These are phyloP conservation scores for Rhynchospora tenuis DNA, from an alignment of 176 grass and related monocot species.

Conservation along the genomic window DNA sequence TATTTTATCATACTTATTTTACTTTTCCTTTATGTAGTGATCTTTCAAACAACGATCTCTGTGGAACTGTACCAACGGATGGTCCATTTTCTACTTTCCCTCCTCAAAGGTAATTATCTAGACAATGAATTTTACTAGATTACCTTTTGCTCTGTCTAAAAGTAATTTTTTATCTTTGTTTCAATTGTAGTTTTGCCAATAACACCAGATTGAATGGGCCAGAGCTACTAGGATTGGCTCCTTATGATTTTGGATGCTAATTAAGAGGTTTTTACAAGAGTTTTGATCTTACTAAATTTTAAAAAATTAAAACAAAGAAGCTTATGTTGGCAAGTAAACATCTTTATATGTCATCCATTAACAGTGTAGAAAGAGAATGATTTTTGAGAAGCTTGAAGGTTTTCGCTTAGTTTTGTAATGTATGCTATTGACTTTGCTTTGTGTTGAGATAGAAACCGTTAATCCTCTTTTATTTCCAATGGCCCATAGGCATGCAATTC, in stretches of 20 bases:
- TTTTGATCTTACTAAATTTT: background rate
- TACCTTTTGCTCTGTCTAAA: background rate
- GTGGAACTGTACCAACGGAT: slow-evolving; percentile 86
- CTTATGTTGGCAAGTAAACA: background rate
- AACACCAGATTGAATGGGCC: slow-evolving; percentile 94
- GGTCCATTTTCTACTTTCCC: slow-evolving; percentile 88
- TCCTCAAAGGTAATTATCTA: slow-evolving; percentile 55
- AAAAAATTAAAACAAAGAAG: background rate
- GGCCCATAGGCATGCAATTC: too few relatives aligned
- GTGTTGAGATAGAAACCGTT: too few relatives aligned
- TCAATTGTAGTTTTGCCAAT: slow-evolving; percentile 73
- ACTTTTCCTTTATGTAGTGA: slow-evolving; percentile 36
- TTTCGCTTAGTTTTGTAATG: background rate
- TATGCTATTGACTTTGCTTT: background rate
- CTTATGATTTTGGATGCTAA: slow-evolving; percentile 91
- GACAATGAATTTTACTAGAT: background rate
- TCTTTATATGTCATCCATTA: background rate
- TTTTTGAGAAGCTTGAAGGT: background rate
- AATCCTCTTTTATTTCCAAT: too few relatives aligned
- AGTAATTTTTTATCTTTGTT: background rate
- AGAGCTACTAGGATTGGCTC: slow-evolving; percentile 75
- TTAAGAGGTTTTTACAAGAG: background rate
- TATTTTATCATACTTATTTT: background rate
- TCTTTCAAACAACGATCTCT: slow-evolving; percentile 92
- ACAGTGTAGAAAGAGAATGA: background rate